phyloP scores from a whole-genome alignment of 2,329 filamentous ascomycete genomes.

The Pseudofabraea citricarpa region DNA sequence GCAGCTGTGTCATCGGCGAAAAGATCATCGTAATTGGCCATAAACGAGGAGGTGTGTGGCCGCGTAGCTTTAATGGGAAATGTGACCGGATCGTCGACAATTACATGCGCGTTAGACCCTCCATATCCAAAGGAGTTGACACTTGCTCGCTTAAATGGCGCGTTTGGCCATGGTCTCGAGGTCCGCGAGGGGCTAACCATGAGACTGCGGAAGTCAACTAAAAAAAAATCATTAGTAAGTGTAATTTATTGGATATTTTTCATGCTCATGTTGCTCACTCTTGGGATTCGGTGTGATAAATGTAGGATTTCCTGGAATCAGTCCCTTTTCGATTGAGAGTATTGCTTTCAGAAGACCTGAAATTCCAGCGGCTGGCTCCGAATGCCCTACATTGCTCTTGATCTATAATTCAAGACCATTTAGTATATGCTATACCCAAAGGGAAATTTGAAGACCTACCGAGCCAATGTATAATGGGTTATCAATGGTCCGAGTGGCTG shows the following conservation, averaged over 20 bases:
- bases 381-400: constrained; percentile 39
- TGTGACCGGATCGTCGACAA: constrained; percentile 27
- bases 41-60: constrained; percentile 6
- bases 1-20: constrained; percentile 5
- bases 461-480: constrained; percentile 12
- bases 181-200: constrained; percentile 7
- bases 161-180: constrained; percentile 21
- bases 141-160: constrained; percentile 4
- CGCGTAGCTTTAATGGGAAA: background rate
- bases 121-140: constrained; percentile 35
- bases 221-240: background rate
- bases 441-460: background rate
- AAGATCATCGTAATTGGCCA: constrained; percentile 2
- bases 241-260: too few relatives aligned
- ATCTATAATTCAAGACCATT: background rate
- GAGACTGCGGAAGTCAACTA: constrained; percentile 4
- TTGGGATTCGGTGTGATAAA: constrained; percentile 29
- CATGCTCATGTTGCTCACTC: constrained; percentile 9
- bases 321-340: constrained; percentile 24
- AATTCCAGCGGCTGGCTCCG: constrained; percentile 38
- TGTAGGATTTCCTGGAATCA: constrained; percentile 13
- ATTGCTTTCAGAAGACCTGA: constrained; percentile 38
- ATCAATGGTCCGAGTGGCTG: background rate
- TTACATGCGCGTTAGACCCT: constrained; percentile 41
- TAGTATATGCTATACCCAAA: background rate